A percentile compares a stretch with the other conserved stretches of the same genome.
Conservation (phyloP, 2,329 filamentous ascomycete genomes). For the Tolypocladium endophyticum region DNA sequence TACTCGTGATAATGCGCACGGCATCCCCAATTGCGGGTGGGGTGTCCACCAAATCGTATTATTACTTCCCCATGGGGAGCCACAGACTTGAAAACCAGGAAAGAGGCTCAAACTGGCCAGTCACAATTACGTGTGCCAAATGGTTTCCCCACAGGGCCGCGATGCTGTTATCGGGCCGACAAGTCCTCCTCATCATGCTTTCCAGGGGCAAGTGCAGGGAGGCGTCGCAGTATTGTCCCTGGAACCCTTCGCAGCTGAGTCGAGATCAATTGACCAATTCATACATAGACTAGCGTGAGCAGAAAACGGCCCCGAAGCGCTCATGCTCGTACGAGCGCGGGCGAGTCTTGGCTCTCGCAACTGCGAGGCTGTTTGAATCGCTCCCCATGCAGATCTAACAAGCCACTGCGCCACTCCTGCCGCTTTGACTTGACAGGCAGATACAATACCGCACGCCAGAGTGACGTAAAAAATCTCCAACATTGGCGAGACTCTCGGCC, state of each 20-base stretch:
- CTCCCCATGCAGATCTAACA: not conserved
- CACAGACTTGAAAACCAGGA: too few relatives aligned
- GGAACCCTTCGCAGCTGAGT: not conserved
- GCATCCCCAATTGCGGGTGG: not conserved
- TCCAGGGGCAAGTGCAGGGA: not conserved
- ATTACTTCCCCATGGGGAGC: not conserved
- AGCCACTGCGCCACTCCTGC: not conserved
- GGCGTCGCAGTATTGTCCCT: not conserved
- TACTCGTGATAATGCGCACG: not conserved
- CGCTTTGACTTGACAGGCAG: not conserved
- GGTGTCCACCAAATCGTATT: not conserved
- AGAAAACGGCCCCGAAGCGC: not conserved
- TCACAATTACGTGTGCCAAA: not conserved
- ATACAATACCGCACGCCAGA: too few relatives aligned
- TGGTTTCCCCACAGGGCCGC: not conserved
- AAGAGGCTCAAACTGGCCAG: not conserved
- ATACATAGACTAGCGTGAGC: not conserved
- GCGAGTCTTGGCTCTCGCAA: not conserved
- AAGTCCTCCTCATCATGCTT: too few relatives aligned
- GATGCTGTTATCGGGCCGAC: not conserved
- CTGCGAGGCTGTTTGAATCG: too few relatives aligned
- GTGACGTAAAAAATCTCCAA: not conserved
- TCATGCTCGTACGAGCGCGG: not conserved
- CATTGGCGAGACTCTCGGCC: not conserved
- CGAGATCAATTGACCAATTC: not conserved